A percentile compares a stretch with the other conserved stretches of the same genome.
These are phyloP conservation scores for Gentiana macrophylla DNA, from an alignment of 257 asterid genomes.

Conservation along the genomic window DNA sequence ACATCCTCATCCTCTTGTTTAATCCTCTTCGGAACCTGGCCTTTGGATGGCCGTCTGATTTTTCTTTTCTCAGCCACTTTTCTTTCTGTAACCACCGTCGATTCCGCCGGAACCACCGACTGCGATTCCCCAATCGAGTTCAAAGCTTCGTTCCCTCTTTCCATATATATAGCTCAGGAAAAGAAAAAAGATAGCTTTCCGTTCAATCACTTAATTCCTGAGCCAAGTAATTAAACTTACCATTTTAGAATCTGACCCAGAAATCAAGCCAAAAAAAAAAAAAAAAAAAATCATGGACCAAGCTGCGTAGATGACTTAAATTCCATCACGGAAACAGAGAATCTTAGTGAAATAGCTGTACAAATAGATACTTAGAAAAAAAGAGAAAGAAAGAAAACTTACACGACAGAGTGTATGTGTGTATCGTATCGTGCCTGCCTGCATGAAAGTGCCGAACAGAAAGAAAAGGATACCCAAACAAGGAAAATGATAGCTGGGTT, in stretches of 20 bases:
- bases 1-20: conserved; percentile 79
- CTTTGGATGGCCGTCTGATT: conserved; percentile 65
- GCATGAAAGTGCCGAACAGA: conserved; percentile 1
- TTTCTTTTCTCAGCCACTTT: conserved; percentile 42
- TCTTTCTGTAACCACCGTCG: conserved; percentile 12
- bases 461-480: conserved; percentile 1
- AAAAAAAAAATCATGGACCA: neutral
- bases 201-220: conserved; percentile 11
- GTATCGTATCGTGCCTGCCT: conserved; percentile 1
- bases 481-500: neutral
- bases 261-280: conserved; percentile 2
- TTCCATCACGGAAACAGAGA: conserved; percentile 3
- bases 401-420: conserved; percentile 1
- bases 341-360: conserved; percentile 3
- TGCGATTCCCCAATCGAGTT: conserved; percentile 10
- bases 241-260: conserved; percentile 4
- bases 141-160: conserved; percentile 18
- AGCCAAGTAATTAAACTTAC: neutral
- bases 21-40: conserved; percentile 19
- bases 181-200: conserved; percentile 10
- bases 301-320: neutral
- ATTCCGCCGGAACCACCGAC: conserved; percentile 2
- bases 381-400: neutral
- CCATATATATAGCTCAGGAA: conserved; percentile 15
- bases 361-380: neutral